Base-by-base conservation (phyloP, 2,329 filamentous ascomycete genomes). In the Neoarthrinium moseri region DNA sequence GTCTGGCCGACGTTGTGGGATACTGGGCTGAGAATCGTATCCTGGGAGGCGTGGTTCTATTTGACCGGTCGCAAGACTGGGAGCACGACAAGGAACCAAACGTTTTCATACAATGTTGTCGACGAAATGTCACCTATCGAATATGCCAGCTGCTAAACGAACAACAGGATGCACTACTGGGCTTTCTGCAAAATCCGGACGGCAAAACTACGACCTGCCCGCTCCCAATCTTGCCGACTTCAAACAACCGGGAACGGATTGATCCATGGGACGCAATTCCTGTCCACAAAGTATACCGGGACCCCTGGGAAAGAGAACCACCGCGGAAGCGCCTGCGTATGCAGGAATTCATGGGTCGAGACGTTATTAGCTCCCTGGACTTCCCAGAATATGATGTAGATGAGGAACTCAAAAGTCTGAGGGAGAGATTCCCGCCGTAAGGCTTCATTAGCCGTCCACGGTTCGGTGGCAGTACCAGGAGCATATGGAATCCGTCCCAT, bases 11-110 rank as follows among this genome's bases (percentile, higher is more conserved):
- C 43, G 45, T 51, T 30, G 56, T 58, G 36, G 57, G 53, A 6
- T 60, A 60, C 48, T 61, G 55, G 59, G 54, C 55, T 21, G 57
- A 59, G 43, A 46, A 48, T 24, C 51, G 53, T 3, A 45, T 60
- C 10, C 53, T 60, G 18, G 56, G 57, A 5, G 59, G 56, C 6
- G 54, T 61, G 18, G 50, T 58, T n/a, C 35, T 60, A 13, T 61
- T 60, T 39, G 57, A 62, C 44, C 46, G 52, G 32, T 40, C 44
- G 3, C 24, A 27, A 6, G 24, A n/a, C n/a, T 23, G 49, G 13
- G 39, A 40, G 11, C 47, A 22, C 29, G 46, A 30, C 7, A 33
- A 23, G 4, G 44, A 43, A 11, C 41, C 29, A 8, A 29, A 29
- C 4, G 43, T 57, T 4, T 57, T 43, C 32, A 48, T 54, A 13